Evolutionary conservation across 495 filamentous ascomycete species (phyloP).

Genomic region (Ramalina intermedia): DNA sequence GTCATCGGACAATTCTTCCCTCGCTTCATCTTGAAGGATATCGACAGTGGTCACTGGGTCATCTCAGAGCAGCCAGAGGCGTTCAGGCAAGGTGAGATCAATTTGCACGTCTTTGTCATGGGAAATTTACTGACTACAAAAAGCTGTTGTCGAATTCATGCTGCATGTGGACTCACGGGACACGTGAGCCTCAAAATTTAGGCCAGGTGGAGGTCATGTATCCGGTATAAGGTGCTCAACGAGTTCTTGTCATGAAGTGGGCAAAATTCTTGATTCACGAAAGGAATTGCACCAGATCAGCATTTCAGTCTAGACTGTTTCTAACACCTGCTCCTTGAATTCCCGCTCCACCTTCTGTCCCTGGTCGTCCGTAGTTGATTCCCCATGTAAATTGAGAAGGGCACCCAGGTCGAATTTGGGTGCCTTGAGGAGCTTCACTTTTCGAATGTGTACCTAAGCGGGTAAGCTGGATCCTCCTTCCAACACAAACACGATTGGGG

Average conservation of each 20-base stretch:
- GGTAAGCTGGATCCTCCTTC: slow-evolving; percentile 20
- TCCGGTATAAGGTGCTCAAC: too few relatives aligned
- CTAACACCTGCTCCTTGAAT: slow-evolving; percentile 94
- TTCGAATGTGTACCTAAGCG: slow-evolving; percentile 90
- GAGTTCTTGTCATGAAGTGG: too few relatives aligned
- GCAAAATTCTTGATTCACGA: too few relatives aligned
- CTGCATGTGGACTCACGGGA: slow-evolving; percentile 31
- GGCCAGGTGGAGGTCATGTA: too few relatives aligned
- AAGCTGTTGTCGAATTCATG: slow-evolving; percentile 51
- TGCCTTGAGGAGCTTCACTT: slow-evolving; percentile 95
- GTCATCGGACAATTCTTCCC: slow-evolving; percentile 85
- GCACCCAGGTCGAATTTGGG: slow-evolving; percentile 98
- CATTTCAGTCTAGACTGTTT: slow-evolving; percentile 55
- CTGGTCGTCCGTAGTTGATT: slow-evolving; percentile 88
- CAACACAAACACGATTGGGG: background rate
- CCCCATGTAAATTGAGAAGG: slow-evolving; percentile 87
- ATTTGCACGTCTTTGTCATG: background rate
- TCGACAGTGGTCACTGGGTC: slow-evolving; percentile 88
- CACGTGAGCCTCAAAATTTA: background rate
- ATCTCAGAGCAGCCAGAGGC: slow-evolving; percentile 83
- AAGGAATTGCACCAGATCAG: background rate
- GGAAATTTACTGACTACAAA: background rate
- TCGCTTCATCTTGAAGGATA: slow-evolving; percentile 58
- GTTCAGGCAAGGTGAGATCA: slow-evolving; percentile 54
- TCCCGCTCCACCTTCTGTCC: slow-evolving; percentile 98